These are phyloP conservation scores for Ustanciosporium gigantosporum DNA, from an alignment of 1,284 basidiomycete genomes.

Conservation along the genomic window DNA sequence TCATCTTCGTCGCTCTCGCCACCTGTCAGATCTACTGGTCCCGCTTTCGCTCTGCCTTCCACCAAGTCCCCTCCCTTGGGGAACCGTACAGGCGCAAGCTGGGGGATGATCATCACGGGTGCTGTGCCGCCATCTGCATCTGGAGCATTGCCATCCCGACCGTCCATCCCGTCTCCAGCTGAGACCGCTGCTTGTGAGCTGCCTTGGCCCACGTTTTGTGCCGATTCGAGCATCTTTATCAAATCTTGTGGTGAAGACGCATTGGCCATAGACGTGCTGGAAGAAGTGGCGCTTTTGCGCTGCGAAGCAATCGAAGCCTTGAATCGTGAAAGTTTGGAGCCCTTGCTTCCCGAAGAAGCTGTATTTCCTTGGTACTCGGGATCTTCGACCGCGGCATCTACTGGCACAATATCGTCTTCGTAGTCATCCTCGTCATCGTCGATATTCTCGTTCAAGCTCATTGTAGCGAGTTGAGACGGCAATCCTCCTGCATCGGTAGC, in stretches of 20 bases:
- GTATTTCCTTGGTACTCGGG: conserved; percentile 31
- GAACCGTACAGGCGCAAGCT: conserved; percentile 35
- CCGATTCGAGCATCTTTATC: conserved; percentile 25
- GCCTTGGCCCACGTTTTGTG: conserved; percentile 25
- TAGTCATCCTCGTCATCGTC: conserved; percentile 20
- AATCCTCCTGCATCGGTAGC: background rate
- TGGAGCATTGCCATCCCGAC: background rate
- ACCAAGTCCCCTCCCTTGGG: conserved; percentile 36
- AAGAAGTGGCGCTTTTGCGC: background rate
- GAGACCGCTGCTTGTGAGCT: background rate
- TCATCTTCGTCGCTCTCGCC: conserved; percentile 50
- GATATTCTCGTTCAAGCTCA: background rate
- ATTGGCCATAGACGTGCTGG: background rate
- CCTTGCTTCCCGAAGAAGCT: conserved; percentile 1
- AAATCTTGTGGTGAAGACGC: conserved; percentile 2
- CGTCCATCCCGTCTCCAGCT: conserved; percentile 16
- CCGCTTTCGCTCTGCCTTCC: conserved; percentile 4
- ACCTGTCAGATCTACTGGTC: conserved; percentile 39
- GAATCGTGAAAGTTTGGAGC: conserved; percentile 41
- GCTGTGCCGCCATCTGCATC: background rate
- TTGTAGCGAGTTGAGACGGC: background rate
- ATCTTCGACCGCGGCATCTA: conserved; percentile 37
- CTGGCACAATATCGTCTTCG: conserved; percentile 35
- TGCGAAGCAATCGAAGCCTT: conserved; percentile 28
- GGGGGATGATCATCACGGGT: conserved; percentile 48